Base-by-base conservation (phyloP, 805 yeast genomes). In the Zygotorulaspora florentina region DNA sequence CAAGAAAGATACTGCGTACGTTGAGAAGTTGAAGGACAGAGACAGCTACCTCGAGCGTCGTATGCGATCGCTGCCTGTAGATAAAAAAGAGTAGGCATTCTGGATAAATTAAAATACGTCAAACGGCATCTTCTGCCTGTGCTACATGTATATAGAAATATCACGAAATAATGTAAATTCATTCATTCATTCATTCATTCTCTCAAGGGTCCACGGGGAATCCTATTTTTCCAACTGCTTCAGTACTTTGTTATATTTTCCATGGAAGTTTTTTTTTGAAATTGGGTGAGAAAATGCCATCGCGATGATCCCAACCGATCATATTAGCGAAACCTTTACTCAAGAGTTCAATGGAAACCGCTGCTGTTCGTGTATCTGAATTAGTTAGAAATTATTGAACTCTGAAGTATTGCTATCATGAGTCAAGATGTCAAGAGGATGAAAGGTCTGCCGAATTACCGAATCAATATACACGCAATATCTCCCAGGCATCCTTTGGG, bases 401-500 rank as follows among this genome's bases (percentile, higher is more conserved):
- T 5, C 25, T 7, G 25, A 20, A 20, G 4, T 7, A 20, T 3
- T 6, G 30, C 16, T 18, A 40, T 16, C 12, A 43, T 46, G 43
- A 43, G 23, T 9, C 35, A 31, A 15, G 39, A 29, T 7, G 16
- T 16, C 23, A 43, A 44, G 16, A 37, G 26, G 12, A 37, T 25
- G n/a, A 45, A 35, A 36, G 8, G 31, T 9, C 40, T 40, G 17
- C 49, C 51, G 1, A 47, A 48, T 30, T 44, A 46, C 13, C 47
- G 45, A n/a, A 43, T 45, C 23, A 48, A 46, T n/a, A 30, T 42
- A 8, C 48, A 39, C 34, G 35, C 71, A 2, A 53, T 65, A 2
- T 61, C 72, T 8, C 62, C 71, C 16, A 69, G 71, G 42, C 95
- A 87, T 58, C 95, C 95, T 1, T 64, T 86, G 26, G 83, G 84